phyloP scores from a whole-genome alignment of 1,284 basidiomycete genomes.

The Chalciporus piperatoides region DNA sequence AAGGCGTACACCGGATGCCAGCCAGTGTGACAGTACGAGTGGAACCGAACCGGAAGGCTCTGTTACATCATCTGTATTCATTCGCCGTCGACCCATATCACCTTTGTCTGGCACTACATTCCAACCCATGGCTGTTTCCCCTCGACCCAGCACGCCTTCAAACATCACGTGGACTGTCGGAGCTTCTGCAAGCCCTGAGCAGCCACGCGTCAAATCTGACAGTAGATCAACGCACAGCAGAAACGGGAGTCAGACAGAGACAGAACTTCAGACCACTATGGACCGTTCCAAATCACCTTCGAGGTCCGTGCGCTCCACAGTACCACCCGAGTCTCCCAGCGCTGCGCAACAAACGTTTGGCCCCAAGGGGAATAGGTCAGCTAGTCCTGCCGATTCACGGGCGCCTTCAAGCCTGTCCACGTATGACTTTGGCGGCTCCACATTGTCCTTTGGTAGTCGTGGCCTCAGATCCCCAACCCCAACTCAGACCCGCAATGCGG shows the following conservation, averaged over 20 bases:
- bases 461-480: conserved; percentile 60
- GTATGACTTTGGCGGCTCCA: conserved; percentile 50
- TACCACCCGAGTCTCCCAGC: conserved; percentile 54
- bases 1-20: conserved; percentile 53
- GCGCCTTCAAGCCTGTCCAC: conserved; percentile 51
- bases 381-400: conserved; percentile 37
- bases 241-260: conserved; percentile 58
- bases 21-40: conserved; percentile 36
- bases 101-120: conserved; percentile 58
- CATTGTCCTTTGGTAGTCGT: conserved; percentile 40
- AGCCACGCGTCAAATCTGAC: conserved; percentile 30
- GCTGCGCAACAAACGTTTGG: conserved; percentile 18
- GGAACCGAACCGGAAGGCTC: conserved; percentile 45
- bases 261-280: conserved; percentile 36
- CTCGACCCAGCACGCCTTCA: conserved; percentile 69
- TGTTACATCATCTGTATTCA: conserved; percentile 46
- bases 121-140: conserved; percentile 56
- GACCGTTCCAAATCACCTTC: conserved; percentile 42
- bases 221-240: conserved; percentile 47
- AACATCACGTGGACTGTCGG: conserved; percentile 60
- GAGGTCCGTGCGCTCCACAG: conserved; percentile 52
- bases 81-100: conserved; percentile 60
- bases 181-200: conserved; percentile 33
- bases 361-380: conserved; percentile 25
- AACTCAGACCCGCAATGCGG: conserved; percentile 54